Evolutionary conservation across 352 stramenopile genomes (phyloP), one percentile per base, ranked within the genome.

Genomic region (Phytophthora sojae): DNA sequence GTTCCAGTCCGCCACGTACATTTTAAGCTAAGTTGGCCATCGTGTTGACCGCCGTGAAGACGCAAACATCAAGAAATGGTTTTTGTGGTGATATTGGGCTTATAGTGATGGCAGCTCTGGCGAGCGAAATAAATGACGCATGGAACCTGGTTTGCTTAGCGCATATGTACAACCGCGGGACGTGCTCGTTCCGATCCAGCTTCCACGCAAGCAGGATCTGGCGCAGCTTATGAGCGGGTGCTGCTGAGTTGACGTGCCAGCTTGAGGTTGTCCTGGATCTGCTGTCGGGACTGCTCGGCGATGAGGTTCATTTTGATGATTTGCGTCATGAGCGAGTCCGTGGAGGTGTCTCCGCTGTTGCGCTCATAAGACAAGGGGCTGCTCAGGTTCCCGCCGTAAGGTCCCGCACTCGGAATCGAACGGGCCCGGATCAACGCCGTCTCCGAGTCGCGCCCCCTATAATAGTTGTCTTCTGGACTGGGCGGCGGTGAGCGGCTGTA

Each of bases 291-390:
- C 30, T 91, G 79, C 68, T 92, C 85, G 37, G 85, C 85, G 49
- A 88, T 89, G 67, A 92, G 79, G 69, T 91, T 92, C 82, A 92
- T 90, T 65, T 87, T 78, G 68, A 91, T 83, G 71, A 92, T 91
- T 59, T 89, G 85, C 35, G 75, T 61, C 79, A 92, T 91, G 65
- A 91, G 77, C 56, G 77, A 81, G 29, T 92, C 82, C 2, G 72
- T 69, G n/a, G 70, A 79, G 23, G 76, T 57, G 52, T 77, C 56
- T 23, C 25, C n/a, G 19, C 29, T 39, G 21, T 57, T 67, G 44
- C 63, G 54, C 12, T 71, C 55, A 29, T 64, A 64, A 8, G 62
- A 26, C 21, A 45, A 66, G 29, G 47, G 52, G 30, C 45, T 69
- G 57, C 26, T 73, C 49, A 64, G 76, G 54, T 35, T 66, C 44